Evolutionary conservation across 2,329 filamentous ascomycete genomes (phyloP).

Genomic region (Colletotrichum sp.): DNA sequence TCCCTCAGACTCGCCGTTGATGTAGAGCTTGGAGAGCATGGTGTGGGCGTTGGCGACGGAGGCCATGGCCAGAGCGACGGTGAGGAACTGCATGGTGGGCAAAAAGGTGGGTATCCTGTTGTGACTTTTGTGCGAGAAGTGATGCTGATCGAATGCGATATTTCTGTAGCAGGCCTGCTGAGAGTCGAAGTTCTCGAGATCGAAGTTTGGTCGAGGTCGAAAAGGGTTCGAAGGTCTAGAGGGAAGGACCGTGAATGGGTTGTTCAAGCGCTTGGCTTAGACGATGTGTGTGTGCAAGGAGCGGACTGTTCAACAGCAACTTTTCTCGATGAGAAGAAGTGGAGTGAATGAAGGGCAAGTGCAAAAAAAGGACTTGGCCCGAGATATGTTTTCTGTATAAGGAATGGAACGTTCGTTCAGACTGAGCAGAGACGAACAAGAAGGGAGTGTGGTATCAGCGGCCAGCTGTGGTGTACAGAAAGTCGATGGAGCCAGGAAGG

Average conservation of each 20-base stretch:
- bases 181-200: not conserved
- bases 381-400: not conserved
- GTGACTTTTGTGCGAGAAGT: not conserved
- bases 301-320: slow-evolving; percentile 22
- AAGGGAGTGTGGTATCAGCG: slow-evolving; percentile 19
- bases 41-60: slow-evolving; percentile 59
- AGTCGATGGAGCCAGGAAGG: not conserved
- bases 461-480: slow-evolving; percentile 17
- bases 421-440: slow-evolving; percentile 6
- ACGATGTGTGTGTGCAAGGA: not conserved
- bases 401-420: slow-evolving; percentile 19
- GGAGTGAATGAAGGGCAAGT: not conserved
- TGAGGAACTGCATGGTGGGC: slow-evolving; percentile 40
- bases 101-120: not conserved
- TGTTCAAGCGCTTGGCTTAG: slow-evolving; percentile 14
- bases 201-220: not conserved
- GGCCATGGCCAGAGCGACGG: slow-evolving; percentile 38
- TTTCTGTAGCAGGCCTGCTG: slow-evolving; percentile 18
- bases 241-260: slow-evolving; percentile 9
- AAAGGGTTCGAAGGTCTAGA: not conserved
- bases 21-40: slow-evolving; percentile 66
- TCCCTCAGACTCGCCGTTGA: slow-evolving; percentile 68
- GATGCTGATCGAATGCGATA: not conserved
- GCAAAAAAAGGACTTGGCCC: not conserved
- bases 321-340: not conserved